Conservation (phyloP, 2,329 filamentous ascomycete genomes). For the Aureobasidium pullulans region DNA sequence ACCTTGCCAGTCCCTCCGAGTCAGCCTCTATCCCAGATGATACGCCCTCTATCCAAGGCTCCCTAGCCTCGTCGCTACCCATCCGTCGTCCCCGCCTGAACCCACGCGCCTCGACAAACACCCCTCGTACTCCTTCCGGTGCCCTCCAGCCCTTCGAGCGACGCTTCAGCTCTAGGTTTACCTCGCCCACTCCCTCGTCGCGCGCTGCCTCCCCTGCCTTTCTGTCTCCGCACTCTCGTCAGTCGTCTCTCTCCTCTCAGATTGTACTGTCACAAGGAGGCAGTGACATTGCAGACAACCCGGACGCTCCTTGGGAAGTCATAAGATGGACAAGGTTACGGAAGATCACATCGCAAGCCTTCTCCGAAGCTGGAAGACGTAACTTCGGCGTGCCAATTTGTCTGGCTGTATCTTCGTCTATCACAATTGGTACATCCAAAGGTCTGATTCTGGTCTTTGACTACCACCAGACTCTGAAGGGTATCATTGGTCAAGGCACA, state of each 20-base stretch:
- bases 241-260: slow-evolving; percentile 70
- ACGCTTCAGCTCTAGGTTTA: slow-evolving; percentile 80
- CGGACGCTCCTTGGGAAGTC: slow-evolving; percentile 88
- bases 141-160: slow-evolving; percentile 91
- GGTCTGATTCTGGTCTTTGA: slow-evolving; percentile 94
- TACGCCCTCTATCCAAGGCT: slow-evolving; percentile 69
- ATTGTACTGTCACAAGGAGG: slow-evolving; percentile 46
- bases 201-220: slow-evolving; percentile 65
- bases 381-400: slow-evolving; percentile 91
- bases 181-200: slow-evolving; percentile 47
- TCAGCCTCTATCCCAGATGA: slow-evolving; percentile 69
- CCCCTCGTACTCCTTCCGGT: slow-evolving; percentile 63
- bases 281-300: slow-evolving; percentile 44
- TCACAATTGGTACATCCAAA: slow-evolving; percentile 88
- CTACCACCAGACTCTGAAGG: slow-evolving; percentile 90
- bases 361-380: slow-evolving; percentile 84
- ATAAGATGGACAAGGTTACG: slow-evolving; percentile 91
- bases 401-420: slow-evolving; percentile 76
- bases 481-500: slow-evolving; percentile 86
- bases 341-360: slow-evolving; percentile 81
- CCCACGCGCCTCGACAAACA: slow-evolving; percentile 56
- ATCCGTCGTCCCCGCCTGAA: slow-evolving; percentile 26
- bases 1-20: slow-evolving; percentile 57
- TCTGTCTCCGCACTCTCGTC: slow-evolving; percentile 64
- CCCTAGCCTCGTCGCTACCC: slow-evolving; percentile 54